phyloP scores from a whole-genome alignment of 331 rosid species.

The Arachis monticola region DNA sequence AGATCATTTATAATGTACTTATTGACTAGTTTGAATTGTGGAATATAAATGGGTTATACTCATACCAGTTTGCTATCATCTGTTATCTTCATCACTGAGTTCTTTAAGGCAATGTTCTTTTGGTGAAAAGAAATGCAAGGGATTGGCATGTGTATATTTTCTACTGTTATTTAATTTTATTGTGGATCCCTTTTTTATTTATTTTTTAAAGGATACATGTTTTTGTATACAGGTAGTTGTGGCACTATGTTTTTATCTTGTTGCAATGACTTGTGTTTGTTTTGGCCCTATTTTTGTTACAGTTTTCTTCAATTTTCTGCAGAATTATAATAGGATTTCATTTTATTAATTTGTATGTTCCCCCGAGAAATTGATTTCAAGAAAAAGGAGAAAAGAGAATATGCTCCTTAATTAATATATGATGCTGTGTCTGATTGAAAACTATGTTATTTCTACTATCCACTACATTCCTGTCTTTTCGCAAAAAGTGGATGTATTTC shows the following conservation, averaged over 20 bases:
- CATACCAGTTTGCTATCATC: constrained; percentile 10
- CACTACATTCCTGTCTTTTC: not conserved
- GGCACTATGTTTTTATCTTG: constrained; percentile 10
- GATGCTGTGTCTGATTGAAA: not conserved
- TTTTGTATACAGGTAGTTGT: not conserved
- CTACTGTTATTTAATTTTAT: not conserved
- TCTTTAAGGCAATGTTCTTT: constrained; percentile 3
- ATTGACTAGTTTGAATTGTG: constrained; percentile 7
- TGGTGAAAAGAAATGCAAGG: constrained; percentile 1
- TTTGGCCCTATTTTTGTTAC: too few species aligned
- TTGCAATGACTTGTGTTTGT: not conserved
- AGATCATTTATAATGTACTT: not conserved
- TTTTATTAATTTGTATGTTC: constrained; percentile 1
- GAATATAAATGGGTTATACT: constrained; percentile 1
- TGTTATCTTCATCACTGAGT: constrained; percentile 11
- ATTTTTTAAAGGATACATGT: not conserved
- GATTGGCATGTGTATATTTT: constrained; percentile 20
- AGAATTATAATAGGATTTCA: not conserved
- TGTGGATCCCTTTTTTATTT: not conserved
- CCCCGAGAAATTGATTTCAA: constrained; percentile 5
- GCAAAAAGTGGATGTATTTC: constrained; percentile 1
- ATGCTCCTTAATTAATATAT: not conserved
- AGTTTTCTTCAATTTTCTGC: constrained; percentile 7
- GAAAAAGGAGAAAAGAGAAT: not conserved
- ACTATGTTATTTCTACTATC: constrained; percentile 12